Percentiles rank a stretch among this genome's conserved stretches.
These are phyloP conservation scores for Fusarium duplospermum DNA, from an alignment of 2,329 filamentous ascomycete genomes.

Conservation along the genomic window DNA sequence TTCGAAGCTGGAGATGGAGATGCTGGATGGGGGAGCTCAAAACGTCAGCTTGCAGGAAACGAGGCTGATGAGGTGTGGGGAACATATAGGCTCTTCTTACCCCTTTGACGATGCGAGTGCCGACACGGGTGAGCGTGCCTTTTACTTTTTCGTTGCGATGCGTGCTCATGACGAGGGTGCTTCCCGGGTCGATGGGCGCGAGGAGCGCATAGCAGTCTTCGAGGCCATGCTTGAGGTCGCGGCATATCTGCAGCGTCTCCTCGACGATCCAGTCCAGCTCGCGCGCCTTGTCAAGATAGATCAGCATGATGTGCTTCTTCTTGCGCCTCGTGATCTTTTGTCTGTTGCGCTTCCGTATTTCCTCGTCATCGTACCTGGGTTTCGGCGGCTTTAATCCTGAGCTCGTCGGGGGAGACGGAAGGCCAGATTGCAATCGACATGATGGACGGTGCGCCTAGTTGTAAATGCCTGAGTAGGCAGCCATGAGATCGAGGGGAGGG, in stretches of 20 bases:
- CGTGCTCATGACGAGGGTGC: slow-evolving; percentile 90
- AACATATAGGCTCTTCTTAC: slow-evolving; percentile 60
- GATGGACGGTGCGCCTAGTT: slow-evolving; percentile 27
- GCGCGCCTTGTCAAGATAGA: slow-evolving; percentile 53
- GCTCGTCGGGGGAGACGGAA: slow-evolving; percentile 61
- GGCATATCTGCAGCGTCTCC: slow-evolving; percentile 61
- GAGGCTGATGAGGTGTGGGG: not conserved
- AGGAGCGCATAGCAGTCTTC: slow-evolving; percentile 91
- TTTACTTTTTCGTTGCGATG: slow-evolving; percentile 90
- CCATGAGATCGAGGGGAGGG: slow-evolving; percentile 38
- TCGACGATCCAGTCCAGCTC: slow-evolving; percentile 67
- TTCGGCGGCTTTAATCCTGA: slow-evolving; percentile 61
- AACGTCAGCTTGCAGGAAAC: slow-evolving; percentile 16
- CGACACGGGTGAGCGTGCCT: slow-evolving; percentile 89
- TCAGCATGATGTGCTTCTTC: slow-evolving; percentile 41
- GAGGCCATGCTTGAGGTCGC: slow-evolving; percentile 72
- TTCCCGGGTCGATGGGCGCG: slow-evolving; percentile 84
- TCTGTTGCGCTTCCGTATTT: not conserved
- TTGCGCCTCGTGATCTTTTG: not conserved
- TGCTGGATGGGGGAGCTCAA: slow-evolving; percentile 61
- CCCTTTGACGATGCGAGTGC: slow-evolving; percentile 91
- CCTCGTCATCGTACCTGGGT: slow-evolving; percentile 58
- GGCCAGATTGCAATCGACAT: slow-evolving; percentile 73
- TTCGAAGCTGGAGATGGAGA: slow-evolving; percentile 80
- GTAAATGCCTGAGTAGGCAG: slow-evolving; percentile 31